Base-by-base conservation (phyloP, 768 basidiomycete species). In the Xerocomellus amylosporus region DNA sequence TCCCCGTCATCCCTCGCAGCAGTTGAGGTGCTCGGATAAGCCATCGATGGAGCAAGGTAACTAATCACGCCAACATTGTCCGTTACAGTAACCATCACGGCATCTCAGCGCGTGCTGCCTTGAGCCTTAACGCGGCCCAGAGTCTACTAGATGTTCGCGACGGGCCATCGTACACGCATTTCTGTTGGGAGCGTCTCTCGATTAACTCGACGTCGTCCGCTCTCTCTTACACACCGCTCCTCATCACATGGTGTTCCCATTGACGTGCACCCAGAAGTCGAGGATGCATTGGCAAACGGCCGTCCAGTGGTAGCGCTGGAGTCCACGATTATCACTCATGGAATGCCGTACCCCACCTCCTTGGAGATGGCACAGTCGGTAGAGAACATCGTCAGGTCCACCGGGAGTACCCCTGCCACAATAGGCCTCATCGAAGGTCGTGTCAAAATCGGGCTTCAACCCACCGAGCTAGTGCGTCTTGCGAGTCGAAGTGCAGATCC, bases 281-380 rank as follows among this genome's bases (percentile, higher is more conserved):
- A 87, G 58, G 81, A 94, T 51, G 94, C 95, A 4, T 77, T 96
- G 20, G 75, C 78, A 5, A 73, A 77, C 39, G 74, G 77, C 10
- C 75, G 74, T 56, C 85, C 93, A 19, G 77, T 98, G 42, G 93
- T 98, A 12, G 94, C 95, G 13, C 82, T 98, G 12, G 96, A 98
- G 69, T 91, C 89, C 2, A 87, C 96, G 1, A 82, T 98, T 49
- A 85, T 97, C 55, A 94, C 94, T 2, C 93, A 98, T 76, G 96
- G 93, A 19, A 84, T 96, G 74, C 91, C 93, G 0, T 84, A 84
- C 59, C 93, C 93, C 0, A 77, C 78, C 36, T 95, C 93, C 64
- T 68, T 87, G 7, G 76, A 85, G 26, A 85, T 88, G 22, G 86
- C 92, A 0, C 73, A 74, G 31, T 84, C 85, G 7, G 77, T 96